These are phyloP conservation scores for Sphaerosporella brunnea DNA, from an alignment of 495 filamentous ascomycete genomes.

Conservation along the genomic window DNA sequence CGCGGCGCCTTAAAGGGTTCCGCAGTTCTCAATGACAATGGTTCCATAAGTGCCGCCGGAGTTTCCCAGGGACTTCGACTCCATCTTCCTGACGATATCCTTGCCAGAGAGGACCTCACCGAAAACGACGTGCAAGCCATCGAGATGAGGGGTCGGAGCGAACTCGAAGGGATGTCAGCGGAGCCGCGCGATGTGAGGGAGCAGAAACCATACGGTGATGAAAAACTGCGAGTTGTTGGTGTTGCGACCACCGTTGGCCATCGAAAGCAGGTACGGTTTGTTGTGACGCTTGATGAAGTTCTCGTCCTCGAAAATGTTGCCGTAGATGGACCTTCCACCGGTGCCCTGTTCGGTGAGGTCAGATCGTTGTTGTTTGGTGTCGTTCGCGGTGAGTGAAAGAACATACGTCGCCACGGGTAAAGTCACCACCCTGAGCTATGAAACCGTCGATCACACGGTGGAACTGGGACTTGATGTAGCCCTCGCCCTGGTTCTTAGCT, in stretches of 20 bases:
- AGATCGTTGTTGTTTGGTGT: background rate
- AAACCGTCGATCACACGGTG: slow-evolving; percentile 91
- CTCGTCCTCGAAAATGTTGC: slow-evolving; percentile 70
- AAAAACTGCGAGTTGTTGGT: slow-evolving; percentile 32
- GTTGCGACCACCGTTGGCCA: slow-evolving; percentile 69
- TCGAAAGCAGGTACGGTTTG: slow-evolving; percentile 50
- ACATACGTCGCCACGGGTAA: slow-evolving; percentile 82
- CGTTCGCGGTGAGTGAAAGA: slow-evolving; percentile 6
- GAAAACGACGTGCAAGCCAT: slow-evolving; percentile 69
- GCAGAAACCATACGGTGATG: slow-evolving; percentile 10
- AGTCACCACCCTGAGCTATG: slow-evolving; percentile 99
- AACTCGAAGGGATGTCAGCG: slow-evolving; percentile 20
- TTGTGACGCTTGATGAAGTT: slow-evolving; percentile 53
- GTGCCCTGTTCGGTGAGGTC: slow-evolving; percentile 62
- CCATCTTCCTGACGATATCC: slow-evolving; percentile 50
- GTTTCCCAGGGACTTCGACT: slow-evolving; percentile 30
- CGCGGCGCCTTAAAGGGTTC: no score
- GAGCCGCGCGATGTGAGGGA: background rate
- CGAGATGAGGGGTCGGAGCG: slow-evolving; percentile 51
- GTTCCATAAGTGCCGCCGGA: slow-evolving; percentile 15
- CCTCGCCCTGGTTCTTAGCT: slow-evolving; percentile 63
- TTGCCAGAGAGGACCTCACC: slow-evolving; percentile 47
- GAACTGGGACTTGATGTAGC: slow-evolving; percentile 68
- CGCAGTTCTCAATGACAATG: slow-evolving; percentile 13
- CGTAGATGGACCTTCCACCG: slow-evolving; percentile 75